These are phyloP conservation scores for Schizosaccharomyces octosporus DNA, from an alignment of 805 yeast species.

Conservation along the genomic window DNA sequence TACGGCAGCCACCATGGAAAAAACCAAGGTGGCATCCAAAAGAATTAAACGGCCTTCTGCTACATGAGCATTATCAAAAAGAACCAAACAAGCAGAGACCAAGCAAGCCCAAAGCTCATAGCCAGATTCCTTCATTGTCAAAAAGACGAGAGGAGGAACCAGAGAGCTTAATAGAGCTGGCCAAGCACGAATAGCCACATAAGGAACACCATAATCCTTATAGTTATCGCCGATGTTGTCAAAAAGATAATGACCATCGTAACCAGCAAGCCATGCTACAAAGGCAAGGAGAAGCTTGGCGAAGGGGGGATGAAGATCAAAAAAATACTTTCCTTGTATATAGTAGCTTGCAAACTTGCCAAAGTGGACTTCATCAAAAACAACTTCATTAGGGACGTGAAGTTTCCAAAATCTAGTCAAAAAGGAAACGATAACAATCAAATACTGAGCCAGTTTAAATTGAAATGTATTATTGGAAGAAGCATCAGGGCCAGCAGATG, in stretches of 20 bases:
- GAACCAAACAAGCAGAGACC: slow-evolving; percentile 50
- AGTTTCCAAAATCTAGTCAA: slow-evolving; percentile 52
- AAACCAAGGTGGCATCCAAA: slow-evolving; percentile 68
- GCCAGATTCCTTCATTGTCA: slow-evolving; percentile 64
- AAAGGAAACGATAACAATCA: slow-evolving; percentile 45
- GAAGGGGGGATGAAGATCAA: slow-evolving; percentile 95
- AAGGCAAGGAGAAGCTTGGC: slow-evolving; percentile 80
- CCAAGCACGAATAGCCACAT: slow-evolving; percentile 54
- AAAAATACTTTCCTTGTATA: slow-evolving; percentile 70
- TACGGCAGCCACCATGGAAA: slow-evolving; percentile 61
- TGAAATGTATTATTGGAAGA: too few relatives aligned
- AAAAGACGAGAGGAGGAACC: slow-evolving; percentile 62
- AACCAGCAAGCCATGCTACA: slow-evolving; percentile 73
- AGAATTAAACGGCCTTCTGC: slow-evolving; percentile 75
- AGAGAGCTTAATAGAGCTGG: slow-evolving; percentile 61
- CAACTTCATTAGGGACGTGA: slow-evolving; percentile 48
- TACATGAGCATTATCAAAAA: slow-evolving; percentile 75
- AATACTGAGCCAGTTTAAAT: not conserved
- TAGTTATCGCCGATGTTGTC: slow-evolving; percentile 72
- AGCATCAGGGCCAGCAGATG: too few relatives aligned
- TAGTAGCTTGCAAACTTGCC: slow-evolving; percentile 28
- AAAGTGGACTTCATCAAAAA: slow-evolving; percentile 29
- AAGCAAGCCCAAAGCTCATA: slow-evolving; percentile 56
- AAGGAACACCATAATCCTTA: slow-evolving; percentile 58
- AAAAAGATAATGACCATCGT: slow-evolving; percentile 77